Percentiles rank a stretch among this genome's conserved stretches.
Conservation (phyloP, 73 alveolate species). For the Paramecium caudatum region DNA sequence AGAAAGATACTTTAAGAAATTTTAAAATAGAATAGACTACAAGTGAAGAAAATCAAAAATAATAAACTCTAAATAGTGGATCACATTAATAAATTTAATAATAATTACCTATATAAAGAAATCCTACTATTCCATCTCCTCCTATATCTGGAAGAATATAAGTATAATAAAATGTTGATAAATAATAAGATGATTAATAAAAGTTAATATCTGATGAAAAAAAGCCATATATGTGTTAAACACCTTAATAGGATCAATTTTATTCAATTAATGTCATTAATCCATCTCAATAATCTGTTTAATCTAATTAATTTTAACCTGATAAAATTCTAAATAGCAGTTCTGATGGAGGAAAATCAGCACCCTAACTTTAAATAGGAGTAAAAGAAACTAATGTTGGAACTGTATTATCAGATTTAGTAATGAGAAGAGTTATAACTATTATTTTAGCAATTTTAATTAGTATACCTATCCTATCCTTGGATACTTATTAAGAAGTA, state of each 20-base stretch:
- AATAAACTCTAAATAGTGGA: neutral
- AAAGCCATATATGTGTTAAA: neutral
- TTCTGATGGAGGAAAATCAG: no score
- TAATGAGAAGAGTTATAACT: conserved; percentile 93
- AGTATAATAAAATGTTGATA: neutral
- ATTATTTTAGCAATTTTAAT: conserved; percentile 91
- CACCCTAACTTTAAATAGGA: no score
- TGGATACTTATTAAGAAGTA: conserved; percentile 79
- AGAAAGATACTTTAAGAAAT: neutral
- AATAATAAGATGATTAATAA: neutral
- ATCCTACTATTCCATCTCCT: neutral
- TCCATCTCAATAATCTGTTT: neutral
- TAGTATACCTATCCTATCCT: conserved; percentile 81
- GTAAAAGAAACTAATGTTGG: conserved; percentile 93
- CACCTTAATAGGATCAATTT: neutral
- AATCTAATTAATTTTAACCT: neutral
- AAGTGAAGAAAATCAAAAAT: conserved; percentile 2
- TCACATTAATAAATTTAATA: neutral
- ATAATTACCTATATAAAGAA: neutral
- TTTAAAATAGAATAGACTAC: neutral
- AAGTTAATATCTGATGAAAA: neutral
- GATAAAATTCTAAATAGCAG: no score
- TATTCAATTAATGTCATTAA: neutral
- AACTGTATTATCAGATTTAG: conserved; percentile 89
- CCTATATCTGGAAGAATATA: neutral